phyloP scores from a whole-genome alignment of 1,284 basidiomycete species.

The Fomitopsis palustris region DNA sequence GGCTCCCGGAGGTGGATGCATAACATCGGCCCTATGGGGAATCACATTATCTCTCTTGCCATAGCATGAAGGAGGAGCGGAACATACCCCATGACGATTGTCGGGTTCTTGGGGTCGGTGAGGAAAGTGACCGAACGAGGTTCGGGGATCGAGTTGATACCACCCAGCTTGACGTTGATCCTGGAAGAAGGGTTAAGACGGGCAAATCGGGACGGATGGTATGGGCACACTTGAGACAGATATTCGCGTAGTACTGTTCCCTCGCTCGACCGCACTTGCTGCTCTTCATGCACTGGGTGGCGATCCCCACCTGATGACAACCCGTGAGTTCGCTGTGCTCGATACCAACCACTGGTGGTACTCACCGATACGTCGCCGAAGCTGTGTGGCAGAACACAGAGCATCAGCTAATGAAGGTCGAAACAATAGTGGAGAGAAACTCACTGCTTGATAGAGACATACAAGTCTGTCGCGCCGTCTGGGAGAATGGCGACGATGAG shows the following conservation, averaged over 20 bases:
- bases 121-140: conserved; percentile 54
- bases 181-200: conserved; percentile 31
- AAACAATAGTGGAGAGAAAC: conserved; percentile 24
- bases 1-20: conserved; percentile 73
- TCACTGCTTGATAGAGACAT: conserved; percentile 72
- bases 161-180: conserved; percentile 80
- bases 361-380: conserved; percentile 67
- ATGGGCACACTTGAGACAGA: conserved; percentile 62
- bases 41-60: not conserved
- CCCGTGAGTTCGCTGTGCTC: not conserved
- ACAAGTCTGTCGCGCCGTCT: conserved; percentile 71
- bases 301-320: conserved; percentile 53
- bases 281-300: conserved; percentile 73
- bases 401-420: conserved; percentile 1
- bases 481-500: conserved; percentile 68
- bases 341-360: not conserved
- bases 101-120: conserved; percentile 63
- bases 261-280: conserved; percentile 61
- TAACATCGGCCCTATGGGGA: conserved; percentile 64
- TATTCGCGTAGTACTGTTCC: conserved; percentile 73
- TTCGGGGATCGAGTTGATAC: conserved; percentile 72
- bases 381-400: conserved; percentile 32
- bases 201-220: not conserved
- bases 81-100: conserved; percentile 63
- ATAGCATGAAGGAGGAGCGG: not conserved